Conservation (phyloP, 805 yeast genomes). For the Pichia occidentalis region DNA sequence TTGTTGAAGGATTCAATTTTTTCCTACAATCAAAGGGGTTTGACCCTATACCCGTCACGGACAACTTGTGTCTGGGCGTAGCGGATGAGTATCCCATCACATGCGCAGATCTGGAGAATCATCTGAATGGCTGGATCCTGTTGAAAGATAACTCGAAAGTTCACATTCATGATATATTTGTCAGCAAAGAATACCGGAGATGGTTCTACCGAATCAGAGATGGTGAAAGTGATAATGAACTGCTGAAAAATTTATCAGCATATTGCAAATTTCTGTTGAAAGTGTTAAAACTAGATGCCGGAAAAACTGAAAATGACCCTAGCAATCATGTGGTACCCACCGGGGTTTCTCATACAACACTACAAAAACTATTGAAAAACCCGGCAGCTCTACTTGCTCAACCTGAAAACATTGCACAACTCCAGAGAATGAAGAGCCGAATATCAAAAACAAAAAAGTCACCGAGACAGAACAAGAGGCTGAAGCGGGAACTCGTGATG, state of each 20-base stretch:
- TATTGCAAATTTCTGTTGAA: conserved; percentile 4
- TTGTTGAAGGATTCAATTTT: conserved; percentile 54
- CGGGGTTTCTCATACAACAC: conserved; percentile 2
- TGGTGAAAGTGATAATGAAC: not conserved
- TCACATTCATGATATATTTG: conserved; percentile 29
- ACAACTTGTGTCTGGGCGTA: conserved; percentile 15
- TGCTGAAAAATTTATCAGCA: conserved; percentile 3
- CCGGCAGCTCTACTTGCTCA: conserved; percentile 10
- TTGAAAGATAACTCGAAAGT: conserved; percentile 17
- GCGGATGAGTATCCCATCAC: conserved; percentile 2
- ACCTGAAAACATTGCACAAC: conserved; percentile 6
- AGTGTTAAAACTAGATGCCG: not conserved
- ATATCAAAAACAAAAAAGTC: not conserved
- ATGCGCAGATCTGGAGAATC: conserved; percentile 1
- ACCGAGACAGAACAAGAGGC: not conserved
- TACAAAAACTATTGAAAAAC: conserved; percentile 3
- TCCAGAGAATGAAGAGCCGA: conserved; percentile 8
- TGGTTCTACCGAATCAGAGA: conserved; percentile 10
- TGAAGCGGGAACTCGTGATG: no score
- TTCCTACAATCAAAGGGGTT: conserved; percentile 41
- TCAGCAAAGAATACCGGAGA: conserved; percentile 11
- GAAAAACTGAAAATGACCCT: not conserved
- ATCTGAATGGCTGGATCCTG: conserved; percentile 15
- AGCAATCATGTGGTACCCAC: not conserved
- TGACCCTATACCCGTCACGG: conserved; percentile 4